Conservation (phyloP, 2,329 filamentous ascomycete species). For the Pseudopithomyces maydicus region DNA sequence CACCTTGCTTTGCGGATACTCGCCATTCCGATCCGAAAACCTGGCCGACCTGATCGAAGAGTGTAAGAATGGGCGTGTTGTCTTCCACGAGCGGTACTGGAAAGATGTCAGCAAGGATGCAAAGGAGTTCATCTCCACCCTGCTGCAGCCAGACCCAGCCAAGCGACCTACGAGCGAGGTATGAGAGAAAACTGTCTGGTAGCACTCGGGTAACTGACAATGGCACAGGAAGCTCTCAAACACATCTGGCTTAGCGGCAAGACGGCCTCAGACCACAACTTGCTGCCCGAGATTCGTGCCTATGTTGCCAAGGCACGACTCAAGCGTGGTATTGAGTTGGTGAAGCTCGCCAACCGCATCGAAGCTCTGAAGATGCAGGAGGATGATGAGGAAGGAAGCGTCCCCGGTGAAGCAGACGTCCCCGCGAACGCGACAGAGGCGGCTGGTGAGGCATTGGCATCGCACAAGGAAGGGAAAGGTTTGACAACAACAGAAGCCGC, state of each 20-base stretch:
- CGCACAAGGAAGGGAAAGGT: conserved; percentile 33
- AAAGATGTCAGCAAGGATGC: conserved; percentile 94
- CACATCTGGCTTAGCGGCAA: conserved; percentile 91
- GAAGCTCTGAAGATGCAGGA: conserved; percentile 92
- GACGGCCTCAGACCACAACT: conserved; percentile 92
- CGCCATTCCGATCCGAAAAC: conserved; percentile 94
- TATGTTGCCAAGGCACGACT: conserved; percentile 92
- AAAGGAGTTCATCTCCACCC: conserved; percentile 86
- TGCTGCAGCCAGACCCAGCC: conserved; percentile 79
- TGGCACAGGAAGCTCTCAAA: conserved; percentile 69
- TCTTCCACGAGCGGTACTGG: conserved; percentile 99
- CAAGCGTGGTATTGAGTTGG: conserved; percentile 90
- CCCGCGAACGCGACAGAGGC: conserved; percentile 66
- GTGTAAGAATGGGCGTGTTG: conserved; percentile 79
- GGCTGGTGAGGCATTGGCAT: conserved; percentile 51
- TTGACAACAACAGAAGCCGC: conserved; percentile 35
- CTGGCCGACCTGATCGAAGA: conserved; percentile 92
- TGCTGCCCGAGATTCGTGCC: conserved; percentile 94
- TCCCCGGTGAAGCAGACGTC: conserved; percentile 62
- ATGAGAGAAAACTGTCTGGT: conserved; percentile 31
- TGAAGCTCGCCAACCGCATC: conserved; percentile 95
- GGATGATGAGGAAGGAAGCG: conserved; percentile 80
- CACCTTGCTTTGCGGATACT: conserved; percentile 96
- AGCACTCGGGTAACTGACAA: conserved; percentile 16
- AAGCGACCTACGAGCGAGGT: conserved; percentile 79